Conservation (phyloP, 345 rosid genomes). For the Noccaea caerulescens region DNA sequence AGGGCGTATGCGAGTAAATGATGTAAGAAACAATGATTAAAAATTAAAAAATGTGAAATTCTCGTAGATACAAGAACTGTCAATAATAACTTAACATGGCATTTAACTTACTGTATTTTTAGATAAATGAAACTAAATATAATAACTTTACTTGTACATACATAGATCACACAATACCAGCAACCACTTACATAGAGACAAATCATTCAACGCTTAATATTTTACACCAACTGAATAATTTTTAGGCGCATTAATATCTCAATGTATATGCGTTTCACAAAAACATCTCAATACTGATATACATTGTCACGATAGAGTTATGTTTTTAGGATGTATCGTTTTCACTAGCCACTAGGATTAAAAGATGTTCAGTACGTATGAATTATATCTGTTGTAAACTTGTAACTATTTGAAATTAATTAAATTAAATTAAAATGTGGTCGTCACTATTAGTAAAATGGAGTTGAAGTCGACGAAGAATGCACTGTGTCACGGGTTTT, state of each 20-base stretch:
- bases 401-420: slow-evolving; percentile 1
- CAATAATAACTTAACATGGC: slow-evolving; percentile 3
- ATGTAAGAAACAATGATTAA: not conserved
- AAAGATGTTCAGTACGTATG: not conserved
- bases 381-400: not conserved
- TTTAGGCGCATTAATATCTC: not conserved
- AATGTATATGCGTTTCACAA: no score
- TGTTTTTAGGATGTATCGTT: not conserved
- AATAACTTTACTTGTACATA: slow-evolving; percentile 16
- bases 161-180: slow-evolving; percentile 31
- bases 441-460: slow-evolving; percentile 7
- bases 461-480: slow-evolving; percentile 34
- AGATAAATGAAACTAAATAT: not conserved
- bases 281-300: not conserved
- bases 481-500: slow-evolving; percentile 31
- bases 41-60: not conserved
- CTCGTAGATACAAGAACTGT: not conserved
- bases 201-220: slow-evolving; percentile 27
- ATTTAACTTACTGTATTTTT: not conserved
- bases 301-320: slow-evolving; percentile 2
- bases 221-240: slow-evolving; percentile 25
- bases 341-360: not conserved
- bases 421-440: not conserved
- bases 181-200: slow-evolving; percentile 1
- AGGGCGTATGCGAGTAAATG: not conserved